Evolutionary conservation across 306 rosid species (phyloP), one percentile per base, ranked within the genome.

Genomic region (Rubus parviflorus): DNA sequence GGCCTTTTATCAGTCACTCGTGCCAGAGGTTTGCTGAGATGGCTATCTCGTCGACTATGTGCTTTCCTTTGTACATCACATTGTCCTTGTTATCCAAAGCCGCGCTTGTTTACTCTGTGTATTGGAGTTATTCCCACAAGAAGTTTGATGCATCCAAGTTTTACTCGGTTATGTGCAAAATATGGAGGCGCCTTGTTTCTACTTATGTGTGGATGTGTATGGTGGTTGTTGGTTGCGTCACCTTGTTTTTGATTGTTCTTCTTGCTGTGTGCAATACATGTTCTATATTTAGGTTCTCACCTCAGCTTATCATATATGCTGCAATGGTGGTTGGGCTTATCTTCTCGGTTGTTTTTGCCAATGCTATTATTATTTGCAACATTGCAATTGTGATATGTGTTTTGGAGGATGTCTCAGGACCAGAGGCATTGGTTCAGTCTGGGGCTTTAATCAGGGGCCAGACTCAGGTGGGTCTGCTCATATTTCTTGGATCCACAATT

Each of bases 381-480:
- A 86, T 92, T 42, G 92, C 94, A 0, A 74, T 91, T 81, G 99
- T 96, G 70, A 91, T 92, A 75, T 83, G 94, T 60, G 96, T 91
- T 22, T 80, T 92, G 85, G 98, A 96, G 88, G 96, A 96, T 81
- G 90, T 90, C 81, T 90, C 98, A 0, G 99, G 99, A 4, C 95
- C 97, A 1, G 96, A 87, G 88, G 97, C 99, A 22, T 75, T 96
- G 89, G 77, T 96, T 66, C 86, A 87, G 71, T 89, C 99, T 2
- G 84, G 88, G 72, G 80, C 84, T 49, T 75, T 96, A 75, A 88
- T 96, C 74, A 88, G 84, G 84, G 99, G 97, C 9, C 98, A 92
- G 73, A 92, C 96, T 30, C 99, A 92, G 80, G 99, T 92, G 65
- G 99, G 98, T 74, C 82, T 96, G 43, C 80, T 92, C 53, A 96